phyloP scores from a whole-genome alignment of 495 filamentous ascomycete genomes.

The Penicillium macrosclerotiorum region DNA sequence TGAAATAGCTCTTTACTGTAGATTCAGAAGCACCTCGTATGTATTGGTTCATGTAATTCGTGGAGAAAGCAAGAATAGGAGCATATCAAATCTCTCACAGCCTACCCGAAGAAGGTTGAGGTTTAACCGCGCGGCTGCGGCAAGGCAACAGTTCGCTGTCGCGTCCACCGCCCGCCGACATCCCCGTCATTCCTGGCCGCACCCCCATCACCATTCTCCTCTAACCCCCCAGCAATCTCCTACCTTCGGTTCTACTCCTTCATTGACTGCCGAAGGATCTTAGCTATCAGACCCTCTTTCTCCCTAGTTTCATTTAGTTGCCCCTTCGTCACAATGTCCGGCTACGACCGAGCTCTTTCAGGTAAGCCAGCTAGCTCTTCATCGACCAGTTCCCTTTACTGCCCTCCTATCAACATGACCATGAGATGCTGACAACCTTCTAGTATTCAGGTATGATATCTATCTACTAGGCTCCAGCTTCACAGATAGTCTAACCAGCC shows the following conservation, averaged over 20 bases:
- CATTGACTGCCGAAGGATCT: constrained; percentile 5
- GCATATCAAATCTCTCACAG: too few relatives aligned
- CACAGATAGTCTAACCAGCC: constrained; percentile 22
- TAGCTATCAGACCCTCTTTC: not conserved
- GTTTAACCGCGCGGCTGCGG: constrained; percentile 17
- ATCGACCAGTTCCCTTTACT: constrained; percentile 23
- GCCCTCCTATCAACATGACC: constrained; percentile 3
- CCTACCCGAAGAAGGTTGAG: too few relatives aligned
- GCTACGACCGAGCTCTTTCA: constrained; percentile 93
- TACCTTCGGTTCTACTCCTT: constrained; percentile 2
- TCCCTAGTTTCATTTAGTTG: not conserved
- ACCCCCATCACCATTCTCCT: constrained; percentile 14
- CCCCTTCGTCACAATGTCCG: constrained; percentile 64
- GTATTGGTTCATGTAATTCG: too few relatives aligned
- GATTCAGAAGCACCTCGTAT: too few relatives aligned
- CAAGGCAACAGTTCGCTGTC: constrained; percentile 30
- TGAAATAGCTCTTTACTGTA: too few relatives aligned
- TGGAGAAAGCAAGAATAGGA: too few relatives aligned
- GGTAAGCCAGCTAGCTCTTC: constrained; percentile 58
- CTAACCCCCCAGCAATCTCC: constrained; percentile 6
- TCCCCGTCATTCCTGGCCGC: constrained; percentile 28
- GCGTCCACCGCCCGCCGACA: constrained; percentile 31
- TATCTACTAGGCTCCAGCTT: constrained; percentile 12
- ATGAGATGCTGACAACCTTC: constrained; percentile 22
- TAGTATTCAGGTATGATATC: constrained; percentile 29